Evolutionary conservation across 768 basidiomycete genomes (phyloP), one percentile per base, ranked within the genome.

Genomic region (Suillus placidus): DNA sequence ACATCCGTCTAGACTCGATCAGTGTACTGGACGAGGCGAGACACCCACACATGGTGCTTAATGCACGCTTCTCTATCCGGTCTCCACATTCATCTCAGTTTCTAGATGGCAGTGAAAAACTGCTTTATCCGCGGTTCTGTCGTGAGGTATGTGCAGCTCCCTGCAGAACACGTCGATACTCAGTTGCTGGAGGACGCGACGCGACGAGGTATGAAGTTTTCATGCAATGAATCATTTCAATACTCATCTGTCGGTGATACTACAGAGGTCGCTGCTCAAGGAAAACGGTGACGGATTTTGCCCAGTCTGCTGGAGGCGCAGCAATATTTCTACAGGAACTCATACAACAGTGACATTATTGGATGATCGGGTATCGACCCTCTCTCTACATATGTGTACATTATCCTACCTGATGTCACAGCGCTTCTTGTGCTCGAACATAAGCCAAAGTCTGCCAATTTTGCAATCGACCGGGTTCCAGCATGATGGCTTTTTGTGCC

Each of bases 121-220:
- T 97, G 95, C 77, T 99, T 99, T 76, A 99, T 99, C 71, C 91
- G 97, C 51, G 97, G 97, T 68, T 97, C 95, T 20, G 97, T 99
- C 16, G 96, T 99, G 61, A 91, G 97, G 70, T 99, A 99, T 73
- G 97, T 99, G 23, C 94, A 97, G 75, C 83, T 99, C 63, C 94
- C 95, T 3, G 88, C 93, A 32, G 90, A 93, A 68, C 92, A 92
- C 67, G 94, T 99, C 65, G 97, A 99, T 77, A 97, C 95, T 2
- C 95, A 96, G 70, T 79, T 99, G 61, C 77, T 99, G 47, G 97
- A 99, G 79, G 97, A 99, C 76, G 97, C 97, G 37, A 98, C 97
- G 42, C 83, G 97, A 76, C 83, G 97, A 88, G 97, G 97, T 97
- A 63, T 23, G 49, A 26, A 67, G 47, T 52, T 47, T 57, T 45